A percentile compares a stretch with the other conserved stretches of the same genome.
Conservation (phyloP, 768 basidiomycete genomes). For the Agaricus bisporus region DNA sequence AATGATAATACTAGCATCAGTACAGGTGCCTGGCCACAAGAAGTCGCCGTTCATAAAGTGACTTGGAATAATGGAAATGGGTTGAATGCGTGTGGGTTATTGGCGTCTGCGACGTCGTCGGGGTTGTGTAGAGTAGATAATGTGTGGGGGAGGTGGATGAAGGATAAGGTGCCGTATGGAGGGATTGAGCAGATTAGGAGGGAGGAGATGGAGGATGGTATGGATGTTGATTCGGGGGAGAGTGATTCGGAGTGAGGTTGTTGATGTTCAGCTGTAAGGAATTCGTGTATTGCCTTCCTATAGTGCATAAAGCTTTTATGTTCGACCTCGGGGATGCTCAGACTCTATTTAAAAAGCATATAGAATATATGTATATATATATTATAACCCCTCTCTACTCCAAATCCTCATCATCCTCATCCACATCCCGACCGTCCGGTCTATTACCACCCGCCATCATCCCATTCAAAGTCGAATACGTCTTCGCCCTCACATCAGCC, state of each 20-base stretch:
- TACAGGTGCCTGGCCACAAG: constrained; percentile 72
- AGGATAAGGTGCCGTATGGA: constrained; percentile 60
- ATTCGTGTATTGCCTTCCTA: background rate
- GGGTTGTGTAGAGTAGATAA: constrained; percentile 86
- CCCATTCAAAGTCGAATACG: too few relatives aligned
- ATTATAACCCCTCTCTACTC: too few relatives aligned
- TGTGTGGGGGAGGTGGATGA: constrained; percentile 69
- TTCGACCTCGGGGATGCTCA: too few relatives aligned
- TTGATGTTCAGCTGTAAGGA: background rate
- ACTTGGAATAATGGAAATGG: constrained; percentile 80
- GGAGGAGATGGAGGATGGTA: constrained; percentile 38
- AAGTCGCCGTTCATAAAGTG: constrained; percentile 73
- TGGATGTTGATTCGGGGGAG: constrained; percentile 38
- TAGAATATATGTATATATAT: too few relatives aligned
- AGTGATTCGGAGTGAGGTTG: background rate
- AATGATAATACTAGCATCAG: constrained; percentile 3
- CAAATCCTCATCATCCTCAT: too few relatives aligned
- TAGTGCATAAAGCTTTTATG: too few relatives aligned
- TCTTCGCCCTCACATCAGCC: background rate
- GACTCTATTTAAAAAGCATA: too few relatives aligned
- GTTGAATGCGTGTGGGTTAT: constrained; percentile 45
- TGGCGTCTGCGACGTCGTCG: constrained; percentile 78
- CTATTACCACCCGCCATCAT: too few relatives aligned
- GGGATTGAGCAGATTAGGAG: constrained; percentile 55
- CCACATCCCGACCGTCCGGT: too few relatives aligned